phyloP scores from a whole-genome alignment of 257 asterid species.

The Solanum medicagineum region DNA sequence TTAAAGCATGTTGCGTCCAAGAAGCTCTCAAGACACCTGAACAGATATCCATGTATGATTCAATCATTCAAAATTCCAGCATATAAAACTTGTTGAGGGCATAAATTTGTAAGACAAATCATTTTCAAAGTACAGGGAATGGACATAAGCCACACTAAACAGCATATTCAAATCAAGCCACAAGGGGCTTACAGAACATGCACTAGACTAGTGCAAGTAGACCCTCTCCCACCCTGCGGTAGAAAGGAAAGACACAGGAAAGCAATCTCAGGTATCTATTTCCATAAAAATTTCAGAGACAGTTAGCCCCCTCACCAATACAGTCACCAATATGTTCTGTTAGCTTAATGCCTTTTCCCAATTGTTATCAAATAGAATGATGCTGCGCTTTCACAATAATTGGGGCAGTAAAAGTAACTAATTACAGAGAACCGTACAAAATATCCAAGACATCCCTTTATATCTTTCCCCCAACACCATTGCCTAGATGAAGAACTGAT shows the following conservation, averaged over 20 bases:
- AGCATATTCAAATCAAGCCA: background rate
- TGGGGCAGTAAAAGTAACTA: background rate
- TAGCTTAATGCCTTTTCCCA: background rate
- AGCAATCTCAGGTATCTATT: background rate
- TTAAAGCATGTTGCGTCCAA: slow-evolving; percentile 89
- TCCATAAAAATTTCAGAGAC: background rate
- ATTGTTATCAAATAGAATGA: background rate
- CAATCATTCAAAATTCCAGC: slow-evolving; percentile 32
- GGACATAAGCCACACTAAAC: background rate
- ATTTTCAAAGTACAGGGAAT: background rate
- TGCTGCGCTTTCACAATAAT: background rate
- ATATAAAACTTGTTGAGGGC: slow-evolving; percentile 11
- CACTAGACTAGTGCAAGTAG: background rate
- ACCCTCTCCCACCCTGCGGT: background rate
- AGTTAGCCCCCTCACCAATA: background rate
- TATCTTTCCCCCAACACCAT: background rate
- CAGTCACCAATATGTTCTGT: background rate
- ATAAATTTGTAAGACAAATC: background rate
- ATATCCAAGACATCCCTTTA: background rate
- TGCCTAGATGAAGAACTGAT: background rate
- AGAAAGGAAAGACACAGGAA: background rate
- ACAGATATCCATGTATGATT: slow-evolving; percentile 46
- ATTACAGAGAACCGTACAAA: background rate
- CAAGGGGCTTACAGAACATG: background rate
- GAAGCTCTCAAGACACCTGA: slow-evolving; percentile 97